These are phyloP conservation scores for Phytophthora pluvialis DNA, from an alignment of 352 stramenopile species.

Conservation along the genomic window DNA sequence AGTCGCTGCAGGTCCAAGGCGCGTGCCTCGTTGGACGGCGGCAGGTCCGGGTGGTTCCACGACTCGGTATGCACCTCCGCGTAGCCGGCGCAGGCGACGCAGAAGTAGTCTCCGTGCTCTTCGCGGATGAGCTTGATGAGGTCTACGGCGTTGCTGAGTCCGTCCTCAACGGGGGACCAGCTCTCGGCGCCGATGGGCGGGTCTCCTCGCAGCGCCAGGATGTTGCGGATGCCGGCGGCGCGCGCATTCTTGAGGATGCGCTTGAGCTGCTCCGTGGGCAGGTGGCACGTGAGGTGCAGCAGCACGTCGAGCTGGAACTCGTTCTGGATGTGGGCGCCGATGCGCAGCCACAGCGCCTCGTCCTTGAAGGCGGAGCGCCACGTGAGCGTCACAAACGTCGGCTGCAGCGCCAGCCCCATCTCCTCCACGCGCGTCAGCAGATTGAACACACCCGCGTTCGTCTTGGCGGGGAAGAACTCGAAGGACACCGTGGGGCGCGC, in stretches of 20 bases:
- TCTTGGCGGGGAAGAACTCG: conserved; percentile 90
- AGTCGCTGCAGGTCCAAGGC: conserved; percentile 95
- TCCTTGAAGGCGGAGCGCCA: conserved; percentile 91
- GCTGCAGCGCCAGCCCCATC: conserved; percentile 85
- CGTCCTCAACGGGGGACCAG: conserved; percentile 86
- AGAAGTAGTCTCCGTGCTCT: conserved; percentile 97
- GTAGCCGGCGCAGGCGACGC: conserved; percentile 97
- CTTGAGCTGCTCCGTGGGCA: conserved; percentile 71
- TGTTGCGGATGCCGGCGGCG: conserved; percentile 95
- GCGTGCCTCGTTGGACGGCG: conserved; percentile 77
- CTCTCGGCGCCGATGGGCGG: conserved; percentile 93
- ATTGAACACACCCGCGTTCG: conserved; percentile 86
- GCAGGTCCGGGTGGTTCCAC: conserved; percentile 86
- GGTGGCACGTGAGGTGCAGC: conserved; percentile 82
- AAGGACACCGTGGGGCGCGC: conserved; percentile 77
- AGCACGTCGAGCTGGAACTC: conserved; percentile 87
- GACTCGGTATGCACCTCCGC: conserved; percentile 92
- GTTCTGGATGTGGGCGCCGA: conserved; percentile 88
- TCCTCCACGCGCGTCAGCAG: conserved; percentile 85
- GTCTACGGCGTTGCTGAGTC: conserved; percentile 95
- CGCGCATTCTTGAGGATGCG: conserved; percentile 71
- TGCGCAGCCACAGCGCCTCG: conserved; percentile 90
- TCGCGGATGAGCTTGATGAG: conserved; percentile 97
- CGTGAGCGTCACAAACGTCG: conserved; percentile 90
- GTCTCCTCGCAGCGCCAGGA: conserved; percentile 97